Evolutionary conservation across 768 basidiomycete species (phyloP), one percentile per base, ranked within the genome.

Genomic region (Collybia mongolica): DNA sequence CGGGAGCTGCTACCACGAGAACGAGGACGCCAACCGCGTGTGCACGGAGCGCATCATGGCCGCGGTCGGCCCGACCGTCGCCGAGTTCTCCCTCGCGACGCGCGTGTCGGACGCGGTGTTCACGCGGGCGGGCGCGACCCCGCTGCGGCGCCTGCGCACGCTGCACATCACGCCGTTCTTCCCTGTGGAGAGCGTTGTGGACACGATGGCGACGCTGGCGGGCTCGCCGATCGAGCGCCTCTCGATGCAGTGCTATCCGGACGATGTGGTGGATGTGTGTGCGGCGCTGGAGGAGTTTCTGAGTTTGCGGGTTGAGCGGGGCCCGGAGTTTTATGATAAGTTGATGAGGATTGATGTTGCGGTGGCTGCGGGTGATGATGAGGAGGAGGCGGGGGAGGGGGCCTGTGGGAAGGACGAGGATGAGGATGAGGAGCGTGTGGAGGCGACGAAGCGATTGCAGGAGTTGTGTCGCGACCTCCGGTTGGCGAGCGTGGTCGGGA

Each of bases 191-290:
- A 74, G 72, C 57, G 77, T 84, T 51, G 79, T 79, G 22, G 77
- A 82, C 56, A 83, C 83, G 3, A 74, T 83, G 58, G 63, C 79
- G 9, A 77, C 78, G 55, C 73, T 86, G 28, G 76, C 81, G 8
- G 79, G 74, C 3, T 81, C 79, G 0, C 84, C 83, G 19, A 79
- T 86, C 45, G 81, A 84, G 59, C 70, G 68, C 14, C 67, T 84
- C 15, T 77, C 78, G 6, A 69, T 84, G 45, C 76, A 81, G 53
- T 83, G 82, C 65, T 82, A 77, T 63, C 77, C 78, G 49, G 82
- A 83, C 54, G 83, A 84, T 56, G 75, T 83, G 8, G 75, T 77
- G n/a, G 84, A 86, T 53, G 71, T 80, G 23, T 84, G 83, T 59
- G 58, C 68, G 3, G 79, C 79, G 2, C 67, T 86, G 18, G 76